Evolutionary conservation across 225 moss, liverwort and hornwort species (phyloP).

Genomic region (Lunularia cruciata): DNA sequence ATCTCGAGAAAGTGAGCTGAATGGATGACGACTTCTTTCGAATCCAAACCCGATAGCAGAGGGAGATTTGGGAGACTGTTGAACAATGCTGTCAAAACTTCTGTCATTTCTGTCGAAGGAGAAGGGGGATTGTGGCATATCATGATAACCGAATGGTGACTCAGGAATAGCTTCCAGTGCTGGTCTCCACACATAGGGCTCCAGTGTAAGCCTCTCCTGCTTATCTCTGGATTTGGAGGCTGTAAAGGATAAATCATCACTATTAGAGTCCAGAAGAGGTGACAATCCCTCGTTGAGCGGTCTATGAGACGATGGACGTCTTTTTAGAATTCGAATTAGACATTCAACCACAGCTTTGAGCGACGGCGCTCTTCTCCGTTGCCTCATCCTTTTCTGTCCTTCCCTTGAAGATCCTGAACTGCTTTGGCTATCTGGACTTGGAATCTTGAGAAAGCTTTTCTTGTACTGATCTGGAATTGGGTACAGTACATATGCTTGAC

Average conservation of each 20-base stretch:
- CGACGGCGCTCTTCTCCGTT: neutral
- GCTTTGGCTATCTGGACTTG: neutral
- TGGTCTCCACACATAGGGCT: conserved; percentile 18
- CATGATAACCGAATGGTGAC: conserved; percentile 24
- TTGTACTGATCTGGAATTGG: conserved; percentile 32
- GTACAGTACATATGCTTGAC: conserved; percentile 34
- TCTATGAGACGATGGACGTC: neutral
- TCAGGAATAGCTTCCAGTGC: conserved; percentile 23
- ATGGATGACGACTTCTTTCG: neutral
- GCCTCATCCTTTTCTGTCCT: neutral
- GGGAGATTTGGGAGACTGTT: conserved; percentile 5
- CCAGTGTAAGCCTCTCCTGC: neutral
- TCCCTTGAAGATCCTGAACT: neutral
- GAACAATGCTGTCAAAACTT: neutral
- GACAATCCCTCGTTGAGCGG: conserved; percentile 16
- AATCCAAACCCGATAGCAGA: conserved; percentile 7
- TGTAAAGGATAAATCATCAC: neutral
- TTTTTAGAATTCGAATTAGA: conserved; percentile 4
- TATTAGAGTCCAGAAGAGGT: conserved; percentile 12
- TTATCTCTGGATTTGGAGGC: neutral
- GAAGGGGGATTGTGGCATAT: conserved; percentile 28
- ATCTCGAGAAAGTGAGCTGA: neutral
- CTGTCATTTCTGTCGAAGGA: neutral
- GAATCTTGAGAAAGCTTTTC: conserved; percentile 7
- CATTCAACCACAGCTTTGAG: conserved; percentile 4